Conservation (phyloP, 768 basidiomycete genomes). For the Strobilomyces confusus region DNA sequence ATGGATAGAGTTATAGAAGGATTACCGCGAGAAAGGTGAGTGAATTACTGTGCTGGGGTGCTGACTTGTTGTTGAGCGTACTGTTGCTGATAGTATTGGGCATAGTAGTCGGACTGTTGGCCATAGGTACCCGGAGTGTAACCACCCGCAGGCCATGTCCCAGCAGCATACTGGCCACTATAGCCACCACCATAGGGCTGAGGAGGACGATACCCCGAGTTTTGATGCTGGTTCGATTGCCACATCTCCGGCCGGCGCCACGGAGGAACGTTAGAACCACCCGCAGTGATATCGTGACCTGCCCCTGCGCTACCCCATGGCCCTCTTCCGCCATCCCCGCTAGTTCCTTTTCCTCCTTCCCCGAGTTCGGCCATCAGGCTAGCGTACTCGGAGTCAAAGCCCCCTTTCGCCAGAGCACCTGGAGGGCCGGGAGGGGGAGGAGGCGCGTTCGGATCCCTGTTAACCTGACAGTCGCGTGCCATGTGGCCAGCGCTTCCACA, state of each 20-base stretch:
- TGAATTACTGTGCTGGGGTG: constrained; percentile 34
- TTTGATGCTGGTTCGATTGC: constrained; percentile 58
- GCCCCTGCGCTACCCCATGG: constrained; percentile 67
- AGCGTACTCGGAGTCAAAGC: constrained; percentile 97
- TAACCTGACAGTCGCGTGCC: constrained; percentile 96
- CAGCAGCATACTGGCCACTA: constrained; percentile 39
- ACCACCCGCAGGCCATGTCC: constrained; percentile 36
- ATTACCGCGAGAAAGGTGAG: constrained; percentile 23
- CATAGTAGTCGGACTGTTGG: constrained; percentile 70
- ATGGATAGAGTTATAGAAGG: constrained; percentile 18
- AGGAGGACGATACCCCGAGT: constrained; percentile 64
- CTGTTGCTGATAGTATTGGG: constrained; percentile 86
- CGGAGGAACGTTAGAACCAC: constrained; percentile 79
- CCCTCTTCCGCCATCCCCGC: constrained; percentile 50
- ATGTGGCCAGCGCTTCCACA: constrained; percentile 99
- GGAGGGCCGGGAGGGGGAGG: constrained; percentile 40
- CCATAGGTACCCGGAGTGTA: constrained; percentile 32
- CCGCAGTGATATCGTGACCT: constrained; percentile 49
- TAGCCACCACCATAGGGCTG: constrained; percentile 53
- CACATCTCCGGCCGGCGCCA: constrained; percentile 91
- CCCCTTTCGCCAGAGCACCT: constrained; percentile 51
- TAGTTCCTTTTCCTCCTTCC: constrained; percentile 61
- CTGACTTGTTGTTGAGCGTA: constrained; percentile 72
- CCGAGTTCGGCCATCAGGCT: constrained; percentile 97
- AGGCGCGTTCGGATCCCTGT: constrained; percentile 79